Percentiles rank a stretch among this genome's conserved stretches.
Conservation (phyloP, 768 basidiomycete genomes). For the Russula olivacea region DNA sequence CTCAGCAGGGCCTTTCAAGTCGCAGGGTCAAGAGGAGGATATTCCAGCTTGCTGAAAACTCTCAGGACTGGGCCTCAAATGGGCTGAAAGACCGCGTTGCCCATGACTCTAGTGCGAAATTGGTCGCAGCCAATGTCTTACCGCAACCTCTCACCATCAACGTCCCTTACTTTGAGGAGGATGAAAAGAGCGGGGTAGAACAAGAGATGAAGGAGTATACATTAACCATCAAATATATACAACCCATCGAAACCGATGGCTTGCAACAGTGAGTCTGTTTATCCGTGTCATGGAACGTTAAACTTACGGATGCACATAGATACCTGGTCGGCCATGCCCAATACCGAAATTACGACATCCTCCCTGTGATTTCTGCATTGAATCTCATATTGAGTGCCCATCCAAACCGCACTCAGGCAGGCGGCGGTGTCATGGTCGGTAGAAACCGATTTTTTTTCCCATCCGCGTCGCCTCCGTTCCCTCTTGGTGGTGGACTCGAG, state of each 20-base stretch:
- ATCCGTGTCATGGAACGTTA: not conserved
- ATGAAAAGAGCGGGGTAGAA: conserved; percentile 33
- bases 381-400: conserved; percentile 44
- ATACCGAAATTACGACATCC: conserved; percentile 40
- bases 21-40: conserved; percentile 43
- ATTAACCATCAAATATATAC: conserved; percentile 39
- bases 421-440: conserved; percentile 47
- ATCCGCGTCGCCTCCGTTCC: conserved; percentile 27
- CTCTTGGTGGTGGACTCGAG: conserved; percentile 48
- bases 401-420: conserved; percentile 35
- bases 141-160: conserved; percentile 39
- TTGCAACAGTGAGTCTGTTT: conserved; percentile 34
- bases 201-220: conserved; percentile 39
- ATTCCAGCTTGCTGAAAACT: conserved; percentile 44
- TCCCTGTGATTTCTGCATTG: conserved; percentile 45
- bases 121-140: conserved; percentile 39
- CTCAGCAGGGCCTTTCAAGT: conserved; percentile 32
- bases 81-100: conserved; percentile 40
- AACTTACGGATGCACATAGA: conserved; percentile 30
- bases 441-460: conserved; percentile 50
- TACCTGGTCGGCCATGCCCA: conserved; percentile 42
- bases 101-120: conserved; percentile 43
- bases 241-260: conserved; percentile 40
- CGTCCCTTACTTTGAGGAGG: conserved; percentile 43
- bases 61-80: conserved; percentile 38